Evolutionary conservation across 106 monocot genomes (phyloP).

Genomic region (Dendrobium huoshanense): DNA sequence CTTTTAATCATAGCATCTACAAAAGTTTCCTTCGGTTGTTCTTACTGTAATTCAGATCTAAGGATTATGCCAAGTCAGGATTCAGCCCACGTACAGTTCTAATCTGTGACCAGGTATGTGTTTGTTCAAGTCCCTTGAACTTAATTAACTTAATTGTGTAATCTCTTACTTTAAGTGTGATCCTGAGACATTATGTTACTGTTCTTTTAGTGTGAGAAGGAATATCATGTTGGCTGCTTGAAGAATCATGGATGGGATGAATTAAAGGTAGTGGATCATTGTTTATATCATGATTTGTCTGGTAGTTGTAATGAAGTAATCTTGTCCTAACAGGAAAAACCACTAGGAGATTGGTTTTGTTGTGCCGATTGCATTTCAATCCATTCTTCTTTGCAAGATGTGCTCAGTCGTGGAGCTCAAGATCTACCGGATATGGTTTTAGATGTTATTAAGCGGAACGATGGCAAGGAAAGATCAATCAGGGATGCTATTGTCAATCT

Average conservation of each 20-base stretch:
- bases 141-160: not conserved
- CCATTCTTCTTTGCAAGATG: slow-evolving; percentile 37
- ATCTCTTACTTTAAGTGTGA: not conserved
- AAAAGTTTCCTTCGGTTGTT: not conserved
- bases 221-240: slow-evolving; percentile 88
- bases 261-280: slow-evolving; percentile 39
- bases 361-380: slow-evolving; percentile 50
- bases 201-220: slow-evolving; percentile 73
- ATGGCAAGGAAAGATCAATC: slow-evolving; percentile 29
- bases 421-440: slow-evolving; percentile 20
- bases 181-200: not conserved
- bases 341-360: slow-evolving; percentile 81
- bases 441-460: slow-evolving; percentile 56
- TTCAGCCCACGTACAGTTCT: slow-evolving; percentile 80
- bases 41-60: slow-evolving; percentile 36
- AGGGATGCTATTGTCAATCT: slow-evolving; percentile 29
- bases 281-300: not conserved
- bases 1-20: not conserved
- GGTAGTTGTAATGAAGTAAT: not conserved
- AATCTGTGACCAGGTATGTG: slow-evolving; percentile 85
- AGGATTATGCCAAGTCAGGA: slow-evolving; percentile 63
- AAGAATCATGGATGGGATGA: slow-evolving; percentile 64
- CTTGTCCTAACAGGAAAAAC: slow-evolving; percentile 53
- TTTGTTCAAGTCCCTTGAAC: not conserved
- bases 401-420: slow-evolving; percentile 34